A percentile compares a stretch with the other conserved stretches of the same genome.
These are phyloP conservation scores for Digitaria exilis DNA, from an alignment of 202 grass and related monocot species.

Conservation along the genomic window DNA sequence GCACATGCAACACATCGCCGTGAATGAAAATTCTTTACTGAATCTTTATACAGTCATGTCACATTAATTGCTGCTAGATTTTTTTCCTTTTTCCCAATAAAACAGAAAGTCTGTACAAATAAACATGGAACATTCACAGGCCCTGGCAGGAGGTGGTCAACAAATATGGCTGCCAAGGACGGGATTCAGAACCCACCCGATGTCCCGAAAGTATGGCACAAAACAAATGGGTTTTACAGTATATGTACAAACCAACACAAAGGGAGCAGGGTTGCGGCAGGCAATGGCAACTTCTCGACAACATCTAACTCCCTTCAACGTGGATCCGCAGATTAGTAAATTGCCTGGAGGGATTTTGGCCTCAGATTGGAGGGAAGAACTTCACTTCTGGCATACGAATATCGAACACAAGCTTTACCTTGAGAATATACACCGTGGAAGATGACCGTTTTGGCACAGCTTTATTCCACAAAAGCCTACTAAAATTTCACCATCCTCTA, in stretches of 20 bases:
- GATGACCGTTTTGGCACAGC: constrained; percentile 33
- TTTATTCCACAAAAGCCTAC: constrained; percentile 59
- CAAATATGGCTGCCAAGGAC: constrained; percentile 74
- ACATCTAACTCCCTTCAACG: constrained; percentile 49
- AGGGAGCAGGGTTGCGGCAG: constrained; percentile 52
- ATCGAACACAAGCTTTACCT: constrained; percentile 47
- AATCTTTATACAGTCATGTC: constrained; percentile 63
- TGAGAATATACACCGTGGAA: constrained; percentile 57
- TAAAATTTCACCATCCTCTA: constrained; percentile 60
- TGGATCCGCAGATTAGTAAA: constrained; percentile 57
- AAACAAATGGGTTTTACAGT: constrained; percentile 85
- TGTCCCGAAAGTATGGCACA: constrained; percentile 62
- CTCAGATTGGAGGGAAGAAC: constrained; percentile 51
- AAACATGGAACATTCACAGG: constrained; percentile 75
- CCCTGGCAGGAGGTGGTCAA: constrained; percentile 63
- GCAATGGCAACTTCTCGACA: constrained; percentile 63
- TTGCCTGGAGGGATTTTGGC: constrained; percentile 56
- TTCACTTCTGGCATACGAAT: constrained; percentile 41
- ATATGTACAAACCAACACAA: constrained; percentile 78
- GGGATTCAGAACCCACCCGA: constrained; percentile 54
- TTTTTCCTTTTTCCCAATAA: constrained; percentile 51
- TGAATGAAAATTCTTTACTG: constrained; percentile 54
- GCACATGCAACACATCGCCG: background rate
- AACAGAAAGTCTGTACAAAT: constrained; percentile 89
- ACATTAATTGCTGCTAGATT: constrained; percentile 50